Evolutionary conservation across 257 asterid genomes (phyloP), one percentile per base, ranked within the genome.

Genomic region (Solanum etuberosum): DNA sequence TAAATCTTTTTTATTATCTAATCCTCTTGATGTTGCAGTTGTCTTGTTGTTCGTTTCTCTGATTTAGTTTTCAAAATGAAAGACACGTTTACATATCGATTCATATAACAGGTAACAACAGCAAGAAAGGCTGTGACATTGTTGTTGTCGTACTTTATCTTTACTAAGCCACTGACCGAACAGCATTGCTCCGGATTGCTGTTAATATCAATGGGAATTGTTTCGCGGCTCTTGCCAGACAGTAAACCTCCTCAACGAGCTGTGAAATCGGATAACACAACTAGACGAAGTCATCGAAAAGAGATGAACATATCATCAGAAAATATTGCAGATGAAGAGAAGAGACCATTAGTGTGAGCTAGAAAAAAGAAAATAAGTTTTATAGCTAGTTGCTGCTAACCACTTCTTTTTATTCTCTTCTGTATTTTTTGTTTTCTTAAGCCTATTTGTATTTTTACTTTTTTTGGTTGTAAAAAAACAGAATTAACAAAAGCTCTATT

Each of bases 121-220:
- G 98, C 98, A 35, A 91, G 98, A 89, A 95, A 95, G 91, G 98
- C 96, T 0, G 98, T 94, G n/a, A 95, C 98, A n/a, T 87, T 95
- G 91, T 80, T 95, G 89, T 88, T 94, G 85, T 95, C 98, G 20
- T 95, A 92, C 90, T 34, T 95, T 27, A 91, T 94, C 72, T 95
- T 95, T 76, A 94, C 98, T 12, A 95, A 95, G 90, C 98, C 98
- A 4, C 94, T 95, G 9, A 95, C 98, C 0, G 95, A 92, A 86
- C 96, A 95, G 83, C 98, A 95, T 70, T 93, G 95, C 65, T 91
- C 96, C 0, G 97, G 98, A 1, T 86, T 95, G 87, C 86, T 95
- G 51, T 92, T 95, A 59, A 93, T 95, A 73, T 86, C 94, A 46
- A 93, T 93, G 96, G 98, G 97, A 48, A 95, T 95, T 46, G 38